Evolutionary conservation across 805 yeast species (phyloP).

Genomic region (Yarrowia porcina): DNA sequence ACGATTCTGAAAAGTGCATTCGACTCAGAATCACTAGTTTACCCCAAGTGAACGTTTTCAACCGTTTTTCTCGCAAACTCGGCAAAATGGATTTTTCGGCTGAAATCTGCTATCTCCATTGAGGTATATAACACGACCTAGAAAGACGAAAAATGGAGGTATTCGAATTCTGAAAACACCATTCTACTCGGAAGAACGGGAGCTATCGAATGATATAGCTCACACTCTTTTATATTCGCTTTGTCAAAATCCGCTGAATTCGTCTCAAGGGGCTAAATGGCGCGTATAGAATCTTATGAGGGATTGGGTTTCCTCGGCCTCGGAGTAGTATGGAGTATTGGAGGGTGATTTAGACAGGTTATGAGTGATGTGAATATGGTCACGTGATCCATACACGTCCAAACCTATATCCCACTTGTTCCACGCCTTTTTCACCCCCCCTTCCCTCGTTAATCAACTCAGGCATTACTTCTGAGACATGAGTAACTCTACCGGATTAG

Average conservation of each 20-base stretch:
- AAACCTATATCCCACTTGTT: too few species aligned
- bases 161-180: neutral
- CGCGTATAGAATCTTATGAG: neutral
- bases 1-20: too few species aligned
- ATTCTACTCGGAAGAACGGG: too few species aligned
- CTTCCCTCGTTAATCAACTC: too few species aligned
- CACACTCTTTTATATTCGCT: neutral
- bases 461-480: neutral
- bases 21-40: too few species aligned
- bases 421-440: too few species aligned
- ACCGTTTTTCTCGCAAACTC: neutral
- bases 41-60: too few species aligned
- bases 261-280: conserved; percentile 4
- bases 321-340: too few species aligned
- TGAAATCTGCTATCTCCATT: neutral
- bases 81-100: neutral
- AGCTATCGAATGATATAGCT: too few species aligned
- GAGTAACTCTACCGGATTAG: neutral
- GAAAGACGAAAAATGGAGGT: neutral
- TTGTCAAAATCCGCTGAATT: neutral
- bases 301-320: neutral
- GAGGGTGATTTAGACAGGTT: too few species aligned
- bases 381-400: too few species aligned
- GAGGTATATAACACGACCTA: neutral
- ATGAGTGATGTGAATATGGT: too few species aligned